A percentile compares a stretch with the other conserved stretches of the same genome.
phyloP scores from a whole-genome alignment of 108 stramenopile genomes.

The Phaeodactylum tricornutum region DNA sequence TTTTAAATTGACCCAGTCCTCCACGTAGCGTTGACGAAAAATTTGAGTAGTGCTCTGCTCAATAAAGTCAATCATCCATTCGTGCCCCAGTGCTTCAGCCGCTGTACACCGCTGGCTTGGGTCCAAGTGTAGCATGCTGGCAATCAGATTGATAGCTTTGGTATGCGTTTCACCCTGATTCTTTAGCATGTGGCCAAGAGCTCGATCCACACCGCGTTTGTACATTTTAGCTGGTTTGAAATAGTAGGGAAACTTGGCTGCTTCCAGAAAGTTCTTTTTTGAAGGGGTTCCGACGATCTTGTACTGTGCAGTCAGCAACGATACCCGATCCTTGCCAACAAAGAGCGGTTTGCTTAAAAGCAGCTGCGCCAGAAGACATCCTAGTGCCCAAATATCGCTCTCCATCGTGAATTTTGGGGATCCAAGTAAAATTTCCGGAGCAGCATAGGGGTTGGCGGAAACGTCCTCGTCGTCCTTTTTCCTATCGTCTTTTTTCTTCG shows the following conservation, averaged over 20 bases:
- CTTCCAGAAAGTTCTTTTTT: conserved; percentile 40
- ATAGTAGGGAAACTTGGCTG: conserved; percentile 61
- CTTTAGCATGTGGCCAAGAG: conserved; percentile 52
- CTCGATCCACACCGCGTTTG: conserved; percentile 62
- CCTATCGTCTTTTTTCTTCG: conserved; percentile 9
- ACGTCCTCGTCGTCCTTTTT: conserved; percentile 55
- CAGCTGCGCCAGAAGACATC: conserved; percentile 62
- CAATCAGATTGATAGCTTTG: conserved; percentile 58
- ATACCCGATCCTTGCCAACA: conserved; percentile 54
- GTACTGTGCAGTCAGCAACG: conserved; percentile 47
- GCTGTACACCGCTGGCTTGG: conserved; percentile 66
- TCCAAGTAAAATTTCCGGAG: conserved; percentile 74
- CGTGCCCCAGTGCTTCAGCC: conserved; percentile 55
- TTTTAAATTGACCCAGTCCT: conserved; percentile 69
- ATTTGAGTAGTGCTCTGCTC: conserved; percentile 9
- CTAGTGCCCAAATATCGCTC: conserved; percentile 80
- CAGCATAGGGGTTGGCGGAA: conserved; percentile 41
- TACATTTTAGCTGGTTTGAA: conserved; percentile 63
- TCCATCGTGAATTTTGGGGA: conserved; percentile 62
- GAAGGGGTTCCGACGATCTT: conserved; percentile 70
- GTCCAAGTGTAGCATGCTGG: conserved; percentile 66
- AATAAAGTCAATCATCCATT: conserved; percentile 22
- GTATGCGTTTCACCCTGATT: conserved; percentile 24
- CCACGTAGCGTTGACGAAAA: conserved; percentile 54
- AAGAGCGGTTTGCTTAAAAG: conserved; percentile 71